Base-by-base conservation (phyloP, 179 eudicot genomes). In the Drosera spatulata region DNA sequence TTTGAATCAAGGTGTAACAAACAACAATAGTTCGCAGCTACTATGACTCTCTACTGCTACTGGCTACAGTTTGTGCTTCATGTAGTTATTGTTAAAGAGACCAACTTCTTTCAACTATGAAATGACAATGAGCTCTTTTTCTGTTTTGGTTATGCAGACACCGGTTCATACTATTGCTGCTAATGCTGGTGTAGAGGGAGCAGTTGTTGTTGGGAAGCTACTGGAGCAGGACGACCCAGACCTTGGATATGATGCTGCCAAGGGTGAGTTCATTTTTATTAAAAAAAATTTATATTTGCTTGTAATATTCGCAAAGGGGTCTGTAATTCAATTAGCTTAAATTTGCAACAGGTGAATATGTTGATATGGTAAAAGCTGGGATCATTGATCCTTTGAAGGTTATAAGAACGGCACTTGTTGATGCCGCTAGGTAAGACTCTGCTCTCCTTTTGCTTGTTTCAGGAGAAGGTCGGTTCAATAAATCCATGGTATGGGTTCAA, bases 211-310 rank as follows among this genome's bases (percentile, higher is more conserved):
- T 50, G 96, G 97, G 62, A 90, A 94, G 75, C 73, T 94, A 33
- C 70, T 90, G 77, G 99, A 94, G 71, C 93, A 91, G 62, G 87
- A 94, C 11, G 70, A 87, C 71, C 85, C 82, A 2, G 91, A 90
- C 61, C 94, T 90, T 56, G 99, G 97, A 38, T 94, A 90, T 59
- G 97, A 94, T 66, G 99, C 97, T 40, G 96, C 99, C 58, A 94
- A 86, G 85, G 99, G 99, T 91, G 75, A 33, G 38, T 22, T 22
- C 33, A 22, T 22, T 22, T 22, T 22, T 22, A 22, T 22, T 22
- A 22, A 22, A 22, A 22, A 22, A 22, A 22, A 22, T 0, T 0
- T 22, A 22, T 22, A 0, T 22, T 22, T 22, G 33, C 33, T 22
- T 22, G 33, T 22, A 22, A 1, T 22, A 22, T 22, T 22, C 33